Evolutionary conservation across 106 monocot species (phyloP), one percentile per base, ranked within the genome.

Genomic region (Apostasia ramifera): DNA sequence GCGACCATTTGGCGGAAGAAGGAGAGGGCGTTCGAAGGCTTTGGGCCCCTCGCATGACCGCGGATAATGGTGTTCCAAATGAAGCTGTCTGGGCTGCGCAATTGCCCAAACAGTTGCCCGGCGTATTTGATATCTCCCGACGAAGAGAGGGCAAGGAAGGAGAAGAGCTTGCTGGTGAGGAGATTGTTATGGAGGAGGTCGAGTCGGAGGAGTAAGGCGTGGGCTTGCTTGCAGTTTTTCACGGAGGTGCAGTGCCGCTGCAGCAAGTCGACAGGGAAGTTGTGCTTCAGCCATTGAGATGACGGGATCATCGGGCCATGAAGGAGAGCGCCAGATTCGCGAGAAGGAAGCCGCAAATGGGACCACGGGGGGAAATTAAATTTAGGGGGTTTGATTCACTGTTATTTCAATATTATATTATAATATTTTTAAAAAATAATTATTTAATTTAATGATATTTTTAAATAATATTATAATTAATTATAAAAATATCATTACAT

Each of bases 161-260:
- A 79, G 63, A 79, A 6, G 63, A 79, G 73, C 62, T 79, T 79
- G 68, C 73, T 68, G 58, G 57, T 41, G 47, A 51, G 37, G 11
- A 50, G 63, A 40, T 62, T 63, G 50, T 74, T 39, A 57, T 64
- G 39, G 57, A 72, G 9, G 66, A 80, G 79, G 49, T 56, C 51
- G 58, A 39, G 0, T 55, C 79, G 66, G 59, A 80, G 68, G 74
- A 80, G 79, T 42, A 64, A 66, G 63, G 79, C 70, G 66, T 74
- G 74, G 44, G 79, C 70, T 66, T 74, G 79, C 74, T 74, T 74
- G 74, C 79, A 74, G 63, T 47, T 69, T 63, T 14, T 8, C 41
- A 73, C 42, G 62, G 74, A 80, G 55, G 64, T 70, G 79, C 74
- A 80, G 63, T 65, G 63, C n/a, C 40, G 40, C 13, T 69, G 59